These are phyloP conservation scores for Sanguinoderma infundibulare DNA, from an alignment of 1,284 basidiomycete genomes.

Conservation along the genomic window DNA sequence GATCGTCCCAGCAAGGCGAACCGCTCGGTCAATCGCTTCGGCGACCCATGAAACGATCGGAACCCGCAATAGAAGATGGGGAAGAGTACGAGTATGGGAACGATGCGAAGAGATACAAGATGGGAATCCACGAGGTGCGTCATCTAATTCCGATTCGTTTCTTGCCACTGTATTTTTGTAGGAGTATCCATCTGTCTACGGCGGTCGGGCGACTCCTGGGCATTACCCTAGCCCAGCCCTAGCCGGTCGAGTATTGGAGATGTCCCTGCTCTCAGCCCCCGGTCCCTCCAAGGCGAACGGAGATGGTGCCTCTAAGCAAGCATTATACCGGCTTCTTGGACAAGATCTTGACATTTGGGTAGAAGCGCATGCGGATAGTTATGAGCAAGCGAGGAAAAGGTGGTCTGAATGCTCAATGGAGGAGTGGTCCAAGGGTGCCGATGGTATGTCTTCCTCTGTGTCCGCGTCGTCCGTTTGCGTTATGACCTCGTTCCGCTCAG, in stretches of 20 bases:
- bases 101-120: constrained; percentile 30
- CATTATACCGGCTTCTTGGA: constrained; percentile 30
- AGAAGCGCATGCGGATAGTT: constrained; percentile 29
- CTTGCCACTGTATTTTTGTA: constrained; percentile 9
- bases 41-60: constrained; percentile 26
- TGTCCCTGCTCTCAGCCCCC: background rate
- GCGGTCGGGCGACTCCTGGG: constrained; percentile 15
- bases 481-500: constrained; percentile 14
- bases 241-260: too few species aligned
- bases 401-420: constrained; percentile 37
- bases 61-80: constrained; percentile 24
- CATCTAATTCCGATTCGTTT: background rate
- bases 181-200: constrained; percentile 11
- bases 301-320: constrained; percentile 14
- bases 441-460: constrained; percentile 24
- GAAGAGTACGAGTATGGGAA: constrained; percentile 24
- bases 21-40: constrained; percentile 17
- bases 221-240: constrained; percentile 2
- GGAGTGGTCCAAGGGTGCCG: constrained; percentile 37
- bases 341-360: constrained; percentile 32
- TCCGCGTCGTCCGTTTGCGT: background rate
- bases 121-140: constrained; percentile 16
- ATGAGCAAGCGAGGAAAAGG: constrained; percentile 34
- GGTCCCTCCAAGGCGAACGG: background rate
- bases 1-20: background rate